These are phyloP conservation scores for Vaccinium macrocarpon DNA, from an alignment of 148 eudicot genomes.

Conservation along the genomic window DNA sequence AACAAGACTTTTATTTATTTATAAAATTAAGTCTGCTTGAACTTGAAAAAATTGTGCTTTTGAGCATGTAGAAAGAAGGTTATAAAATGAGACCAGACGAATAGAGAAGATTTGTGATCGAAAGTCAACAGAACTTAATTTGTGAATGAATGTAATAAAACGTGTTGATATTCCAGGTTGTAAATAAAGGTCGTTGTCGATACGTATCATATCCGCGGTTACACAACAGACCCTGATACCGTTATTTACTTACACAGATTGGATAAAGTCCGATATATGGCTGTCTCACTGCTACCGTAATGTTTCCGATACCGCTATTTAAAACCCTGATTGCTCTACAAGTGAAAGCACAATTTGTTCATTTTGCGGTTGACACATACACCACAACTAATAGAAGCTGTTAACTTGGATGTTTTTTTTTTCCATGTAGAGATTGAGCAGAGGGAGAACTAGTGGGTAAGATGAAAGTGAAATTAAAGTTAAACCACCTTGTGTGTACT, in stretches of 20 bases:
- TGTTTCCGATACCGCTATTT: too few species aligned
- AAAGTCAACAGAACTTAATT: background rate
- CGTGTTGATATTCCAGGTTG: background rate
- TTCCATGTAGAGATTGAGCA: background rate
- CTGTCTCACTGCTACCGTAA: too few species aligned
- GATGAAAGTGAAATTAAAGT: conserved; percentile 10
- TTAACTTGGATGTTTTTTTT: background rate
- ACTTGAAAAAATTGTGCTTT: background rate
- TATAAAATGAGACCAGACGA: background rate
- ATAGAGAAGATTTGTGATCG: background rate
- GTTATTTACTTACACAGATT: too few species aligned
- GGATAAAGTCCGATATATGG: too few species aligned
- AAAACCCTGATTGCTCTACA: background rate
- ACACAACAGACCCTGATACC: too few species aligned
- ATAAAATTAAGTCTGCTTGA: background rate
- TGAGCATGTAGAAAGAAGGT: background rate
- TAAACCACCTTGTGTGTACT: conserved; percentile 62
- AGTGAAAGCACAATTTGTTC: background rate
- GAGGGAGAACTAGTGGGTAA: background rate
- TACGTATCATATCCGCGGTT: too few species aligned
- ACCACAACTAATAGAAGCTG: background rate
- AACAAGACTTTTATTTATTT: too few species aligned
- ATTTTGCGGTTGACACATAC: background rate
- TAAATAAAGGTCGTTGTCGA: too few species aligned
- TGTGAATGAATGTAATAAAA: background rate